Conservation (phyloP, 495 filamentous ascomycete species). For the Lasiosphaeria ovina region DNA sequence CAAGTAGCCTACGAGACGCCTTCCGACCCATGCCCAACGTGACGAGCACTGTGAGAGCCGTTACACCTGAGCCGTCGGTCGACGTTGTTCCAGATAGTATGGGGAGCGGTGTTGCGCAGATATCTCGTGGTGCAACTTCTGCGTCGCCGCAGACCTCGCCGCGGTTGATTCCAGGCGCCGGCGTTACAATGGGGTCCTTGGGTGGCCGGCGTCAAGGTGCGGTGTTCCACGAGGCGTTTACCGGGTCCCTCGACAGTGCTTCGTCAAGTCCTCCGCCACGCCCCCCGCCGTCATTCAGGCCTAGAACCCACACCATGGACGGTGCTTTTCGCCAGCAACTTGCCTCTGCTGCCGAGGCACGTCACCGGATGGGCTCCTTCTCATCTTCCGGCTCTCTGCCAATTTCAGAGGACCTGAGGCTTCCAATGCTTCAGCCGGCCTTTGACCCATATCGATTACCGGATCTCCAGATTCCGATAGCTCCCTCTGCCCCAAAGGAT, state of each 20-base stretch:
- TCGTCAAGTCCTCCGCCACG: conserved; percentile 39
- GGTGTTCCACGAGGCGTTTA: conserved; percentile 51
- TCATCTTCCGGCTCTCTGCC: conserved; percentile 47
- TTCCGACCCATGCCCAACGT: conserved; percentile 22
- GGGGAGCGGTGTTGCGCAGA: conserved; percentile 24
- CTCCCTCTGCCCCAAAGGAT: conserved; percentile 37
- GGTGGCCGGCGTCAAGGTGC: conserved; percentile 45
- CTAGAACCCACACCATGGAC: conserved; percentile 54
- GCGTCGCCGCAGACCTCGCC: conserved; percentile 44
- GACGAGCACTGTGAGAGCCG: conserved; percentile 46
- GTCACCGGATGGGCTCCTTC: conserved; percentile 54
- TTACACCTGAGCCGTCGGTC: conserved; percentile 52
- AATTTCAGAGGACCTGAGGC: conserved; percentile 39
- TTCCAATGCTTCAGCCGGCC: conserved; percentile 30
- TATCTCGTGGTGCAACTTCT: conserved; percentile 32
- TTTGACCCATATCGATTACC: conserved; percentile 41
- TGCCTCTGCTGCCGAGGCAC: conserved; percentile 35
- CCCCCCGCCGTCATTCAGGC: conserved; percentile 36
- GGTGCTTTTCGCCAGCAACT: conserved; percentile 47
- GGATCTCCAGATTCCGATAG: conserved; percentile 34
- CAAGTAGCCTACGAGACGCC: conserved; percentile 27
- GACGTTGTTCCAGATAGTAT: conserved; percentile 26
- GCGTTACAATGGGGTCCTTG: conserved; percentile 7
- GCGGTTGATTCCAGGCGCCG: conserved; percentile 39
- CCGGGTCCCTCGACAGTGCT: conserved; percentile 39